Base-by-base conservation (phyloP, 1,284 basidiomycete species). In the Cystobasidium sp. region DNA sequence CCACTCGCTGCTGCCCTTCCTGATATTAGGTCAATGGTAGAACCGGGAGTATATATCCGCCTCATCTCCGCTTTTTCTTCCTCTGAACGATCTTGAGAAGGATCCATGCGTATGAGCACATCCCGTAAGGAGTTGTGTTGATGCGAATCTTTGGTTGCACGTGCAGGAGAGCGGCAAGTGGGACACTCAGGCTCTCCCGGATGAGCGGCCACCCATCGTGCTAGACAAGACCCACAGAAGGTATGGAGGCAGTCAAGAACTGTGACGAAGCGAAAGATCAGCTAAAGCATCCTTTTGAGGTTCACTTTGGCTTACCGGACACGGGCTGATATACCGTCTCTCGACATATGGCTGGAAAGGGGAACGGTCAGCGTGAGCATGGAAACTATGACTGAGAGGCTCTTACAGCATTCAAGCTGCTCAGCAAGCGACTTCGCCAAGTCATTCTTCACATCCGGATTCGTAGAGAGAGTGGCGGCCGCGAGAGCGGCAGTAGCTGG, bases 51-150 rank as follows among this genome's bases (percentile, higher is more conserved):
- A 47, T 73, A 73, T 24, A 73, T 73, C 14, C 62, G 39, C 16
- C 70, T 47, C 70, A 73, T 73, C 41, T 65, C 70, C 24, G 70
- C 70, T 53, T 73, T 73, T 62, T 73, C 70, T 44, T 73, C 70
- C 39, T 73, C 70, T 44, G 51, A 46, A 18, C 70, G 31, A 37
- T 73, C 70, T 43, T 65, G 63, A 31, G 46, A 24, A 1, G 70
- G 51, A 55, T 73, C 70, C 70, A 73, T 73, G 10, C 70, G 70
- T 37, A 73, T 56, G 10, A 73, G 53, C 3, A 73, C 70, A 51
- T 73, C 70, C 18, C 70, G 49, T 1, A 73, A 52, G 3, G 62
- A 65, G 55, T 73, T 73, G 44, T 73, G 70, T 44, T 66, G 62
- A 22, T 73, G 70, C 37, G 70, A 73, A 31, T 73, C 70, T 44